Evolutionary conservation across 2,329 filamentous ascomycete species (phyloP).

Genomic region (Amauroascus verrucosus): DNA sequence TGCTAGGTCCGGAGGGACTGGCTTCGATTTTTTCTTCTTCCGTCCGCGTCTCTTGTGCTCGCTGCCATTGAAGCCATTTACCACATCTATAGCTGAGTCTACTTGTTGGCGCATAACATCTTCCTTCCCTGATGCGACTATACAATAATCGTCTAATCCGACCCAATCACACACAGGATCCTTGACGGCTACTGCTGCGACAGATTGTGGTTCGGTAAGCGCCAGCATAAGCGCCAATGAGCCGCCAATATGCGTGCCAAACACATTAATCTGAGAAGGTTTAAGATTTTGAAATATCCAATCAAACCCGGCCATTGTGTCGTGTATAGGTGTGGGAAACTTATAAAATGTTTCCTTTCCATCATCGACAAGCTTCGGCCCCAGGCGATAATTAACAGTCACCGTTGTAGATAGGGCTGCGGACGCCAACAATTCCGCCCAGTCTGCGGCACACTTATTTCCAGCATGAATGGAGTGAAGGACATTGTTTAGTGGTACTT

Average conservation of each 20-base stretch:
- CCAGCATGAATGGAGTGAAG: background rate
- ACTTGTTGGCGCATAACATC: background rate
- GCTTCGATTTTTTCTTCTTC: slow-evolving; percentile 16
- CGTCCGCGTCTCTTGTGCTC: slow-evolving; percentile 11
- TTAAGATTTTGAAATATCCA: slow-evolving; percentile 29
- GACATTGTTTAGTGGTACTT: background rate
- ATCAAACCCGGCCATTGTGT: slow-evolving; percentile 32
- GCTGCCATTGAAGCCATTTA: background rate
- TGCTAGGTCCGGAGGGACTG: slow-evolving; percentile 26
- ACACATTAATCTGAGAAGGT: slow-evolving; percentile 24
- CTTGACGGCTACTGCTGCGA: slow-evolving; percentile 27
- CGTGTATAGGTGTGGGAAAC: slow-evolving; percentile 32
- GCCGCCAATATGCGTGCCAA: slow-evolving; percentile 32
- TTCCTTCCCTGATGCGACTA: slow-evolving; percentile 9
- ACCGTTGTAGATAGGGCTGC: slow-evolving; percentile 18
- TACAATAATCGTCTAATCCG: slow-evolving; percentile 34
- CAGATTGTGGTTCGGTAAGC: slow-evolving; percentile 30
- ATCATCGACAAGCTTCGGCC: slow-evolving; percentile 7
- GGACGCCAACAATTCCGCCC: background rate
- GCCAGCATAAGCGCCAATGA: slow-evolving; percentile 37
- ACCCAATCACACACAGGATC: slow-evolving; percentile 34
- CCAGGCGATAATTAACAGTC: slow-evolving; percentile 35
- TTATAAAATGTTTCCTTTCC: slow-evolving; percentile 17
- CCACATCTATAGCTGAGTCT: background rate
- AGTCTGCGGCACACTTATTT: background rate